Conservation (phyloP, 441 rosid species). For the Corymbia calophylla region DNA sequence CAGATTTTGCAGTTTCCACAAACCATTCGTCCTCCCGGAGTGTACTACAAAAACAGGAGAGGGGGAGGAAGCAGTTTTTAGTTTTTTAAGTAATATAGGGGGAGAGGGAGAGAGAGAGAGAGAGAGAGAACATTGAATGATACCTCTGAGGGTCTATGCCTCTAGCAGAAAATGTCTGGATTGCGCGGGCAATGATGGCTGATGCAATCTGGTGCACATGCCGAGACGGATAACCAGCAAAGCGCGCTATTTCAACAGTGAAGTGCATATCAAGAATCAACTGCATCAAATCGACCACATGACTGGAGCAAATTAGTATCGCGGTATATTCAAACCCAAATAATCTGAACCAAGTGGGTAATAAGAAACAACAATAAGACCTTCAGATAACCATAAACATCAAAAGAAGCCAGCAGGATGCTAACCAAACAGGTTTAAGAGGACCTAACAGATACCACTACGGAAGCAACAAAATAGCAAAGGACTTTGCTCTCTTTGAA, state of each 20-base stretch:
- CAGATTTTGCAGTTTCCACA: conserved; percentile 82
- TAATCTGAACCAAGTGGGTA: background rate
- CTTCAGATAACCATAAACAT: background rate
- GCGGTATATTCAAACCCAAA: background rate
- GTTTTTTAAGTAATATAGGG: background rate
- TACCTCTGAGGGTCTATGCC: conserved; percentile 87
- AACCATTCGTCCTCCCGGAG: conserved; percentile 90
- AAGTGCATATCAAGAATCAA: conserved; percentile 97
- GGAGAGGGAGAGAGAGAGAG: background rate
- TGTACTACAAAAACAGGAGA: conserved; percentile 28
- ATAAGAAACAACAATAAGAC: background rate
- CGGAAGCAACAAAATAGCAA: background rate
- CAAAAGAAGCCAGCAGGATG: background rate
- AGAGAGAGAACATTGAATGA: background rate
- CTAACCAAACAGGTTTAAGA: background rate
- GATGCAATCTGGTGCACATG: conserved; percentile 82
- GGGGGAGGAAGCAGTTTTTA: background rate
- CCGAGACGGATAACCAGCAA: conserved; percentile 88
- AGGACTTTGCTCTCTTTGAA: background rate
- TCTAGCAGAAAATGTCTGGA: conserved; percentile 68
- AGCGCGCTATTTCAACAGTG: conserved; percentile 95
- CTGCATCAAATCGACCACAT: conserved; percentile 25
- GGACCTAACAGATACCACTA: background rate
- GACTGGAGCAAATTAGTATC: background rate
- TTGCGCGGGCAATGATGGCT: conserved; percentile 78